phyloP scores from a whole-genome alignment of 495 filamentous ascomycete species.

The Usnea hakonensis region DNA sequence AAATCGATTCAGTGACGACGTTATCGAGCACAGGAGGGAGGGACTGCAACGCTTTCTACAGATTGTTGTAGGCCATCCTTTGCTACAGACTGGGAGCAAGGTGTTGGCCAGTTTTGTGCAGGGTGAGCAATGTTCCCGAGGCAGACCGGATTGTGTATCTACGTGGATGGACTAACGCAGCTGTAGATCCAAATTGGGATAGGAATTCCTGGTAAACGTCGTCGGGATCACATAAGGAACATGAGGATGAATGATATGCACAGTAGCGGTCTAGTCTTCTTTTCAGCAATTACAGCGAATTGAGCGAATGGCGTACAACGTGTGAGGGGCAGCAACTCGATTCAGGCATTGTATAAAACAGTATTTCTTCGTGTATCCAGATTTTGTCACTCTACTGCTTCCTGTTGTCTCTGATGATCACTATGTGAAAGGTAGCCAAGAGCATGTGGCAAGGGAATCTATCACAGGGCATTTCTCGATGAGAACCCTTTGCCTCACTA shows the following conservation, averaged over 20 bases:
- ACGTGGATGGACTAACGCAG: slow-evolving; percentile 5
- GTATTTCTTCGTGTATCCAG: background rate
- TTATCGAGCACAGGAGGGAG: slow-evolving; percentile 90
- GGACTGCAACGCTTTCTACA: slow-evolving; percentile 92
- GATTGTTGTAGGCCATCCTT: slow-evolving; percentile 93
- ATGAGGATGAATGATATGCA: background rate
- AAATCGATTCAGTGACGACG: slow-evolving; percentile 95
- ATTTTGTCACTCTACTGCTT: background rate
- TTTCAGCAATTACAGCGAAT: background rate
- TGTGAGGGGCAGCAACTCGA: background rate
- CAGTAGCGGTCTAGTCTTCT: background rate
- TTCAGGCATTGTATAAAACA: slow-evolving; percentile 6
- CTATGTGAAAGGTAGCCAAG: background rate
- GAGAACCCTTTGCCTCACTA: background rate
- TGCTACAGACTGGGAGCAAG: slow-evolving; percentile 96
- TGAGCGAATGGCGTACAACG: background rate
- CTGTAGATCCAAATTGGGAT: slow-evolving; percentile 67
- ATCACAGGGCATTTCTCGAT: background rate
- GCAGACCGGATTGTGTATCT: background rate
- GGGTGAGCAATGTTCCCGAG: slow-evolving; percentile 48
- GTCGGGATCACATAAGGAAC: background rate
- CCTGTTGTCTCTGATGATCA: background rate
- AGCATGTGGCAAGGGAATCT: background rate
- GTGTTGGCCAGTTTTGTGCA: slow-evolving; percentile 94
- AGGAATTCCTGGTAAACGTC: slow-evolving; percentile 58